Conservation (phyloP, 768 basidiomycete genomes). For the Boletus reticulatus region DNA sequence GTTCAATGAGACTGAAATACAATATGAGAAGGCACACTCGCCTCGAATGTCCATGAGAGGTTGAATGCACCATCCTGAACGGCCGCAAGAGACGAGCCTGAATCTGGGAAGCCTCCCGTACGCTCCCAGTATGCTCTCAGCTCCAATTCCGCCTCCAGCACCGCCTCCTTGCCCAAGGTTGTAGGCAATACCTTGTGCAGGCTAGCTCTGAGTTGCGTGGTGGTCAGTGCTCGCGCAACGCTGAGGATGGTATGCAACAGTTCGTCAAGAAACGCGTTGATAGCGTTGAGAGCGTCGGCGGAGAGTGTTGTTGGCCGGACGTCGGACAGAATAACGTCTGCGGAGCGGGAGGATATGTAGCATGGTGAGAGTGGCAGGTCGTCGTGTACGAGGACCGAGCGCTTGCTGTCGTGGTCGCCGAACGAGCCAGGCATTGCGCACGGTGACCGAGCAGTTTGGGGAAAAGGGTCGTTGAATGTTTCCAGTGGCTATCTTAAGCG, state of each 20-base stretch:
- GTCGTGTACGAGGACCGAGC: constrained; percentile 7
- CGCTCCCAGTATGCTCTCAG: constrained; percentile 86
- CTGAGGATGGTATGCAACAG: constrained; percentile 71
- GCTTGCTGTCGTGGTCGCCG: constrained; percentile 36
- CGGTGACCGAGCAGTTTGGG: constrained; percentile 11
- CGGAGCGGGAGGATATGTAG: constrained; percentile 81
- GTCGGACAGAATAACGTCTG: constrained; percentile 90
- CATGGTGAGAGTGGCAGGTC: constrained; percentile 46
- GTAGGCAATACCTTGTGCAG: constrained; percentile 74
- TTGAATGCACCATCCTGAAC: constrained; percentile 62
- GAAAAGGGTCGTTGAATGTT: constrained; percentile 13
- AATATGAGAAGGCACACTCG: constrained; percentile 24
- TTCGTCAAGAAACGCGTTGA: constrained; percentile 86
- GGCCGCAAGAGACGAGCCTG: constrained; percentile 26
- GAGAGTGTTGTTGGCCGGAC: constrained; percentile 88
- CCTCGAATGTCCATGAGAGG: constrained; percentile 75
- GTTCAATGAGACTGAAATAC: constrained; percentile 11
- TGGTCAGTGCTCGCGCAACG: constrained; percentile 64
- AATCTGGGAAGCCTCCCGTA: constrained; percentile 41
- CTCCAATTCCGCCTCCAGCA: constrained; percentile 92
- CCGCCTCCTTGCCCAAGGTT: constrained; percentile 84
- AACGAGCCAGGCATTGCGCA: constrained; percentile 44
- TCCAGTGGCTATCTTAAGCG: constrained; percentile 18
- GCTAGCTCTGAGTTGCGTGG: constrained; percentile 70
- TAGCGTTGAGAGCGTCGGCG: constrained; percentile 67